A percentile compares a stretch with the other conserved stretches of the same genome.
Conservation (phyloP, 805 yeast species). For the Ogataea paraovalis region DNA sequence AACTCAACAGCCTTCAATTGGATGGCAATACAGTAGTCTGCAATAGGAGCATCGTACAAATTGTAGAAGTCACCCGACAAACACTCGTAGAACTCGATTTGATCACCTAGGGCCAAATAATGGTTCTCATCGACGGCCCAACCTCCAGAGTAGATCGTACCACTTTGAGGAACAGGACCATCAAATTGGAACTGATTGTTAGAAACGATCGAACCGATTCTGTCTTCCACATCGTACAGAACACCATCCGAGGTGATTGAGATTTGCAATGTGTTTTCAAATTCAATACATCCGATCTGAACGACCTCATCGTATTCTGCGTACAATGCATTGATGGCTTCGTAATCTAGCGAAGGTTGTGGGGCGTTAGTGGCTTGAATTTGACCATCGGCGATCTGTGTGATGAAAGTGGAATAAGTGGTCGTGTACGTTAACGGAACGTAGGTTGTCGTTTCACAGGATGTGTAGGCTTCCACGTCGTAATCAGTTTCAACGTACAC, state of each 20-base stretch:
- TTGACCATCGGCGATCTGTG: conserved; percentile 47
- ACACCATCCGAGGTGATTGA: conserved; percentile 32
- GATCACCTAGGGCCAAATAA: conserved; percentile 46
- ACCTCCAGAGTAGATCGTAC: conserved; percentile 48
- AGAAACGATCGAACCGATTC: conserved; percentile 57
- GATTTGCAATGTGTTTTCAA: conserved; percentile 39
- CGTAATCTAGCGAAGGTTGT: background rate
- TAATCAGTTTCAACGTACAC: background rate
- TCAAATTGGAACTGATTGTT: conserved; percentile 63
- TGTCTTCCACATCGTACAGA: conserved; percentile 43
- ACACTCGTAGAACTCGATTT: conserved; percentile 48
- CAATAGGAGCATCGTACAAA: conserved; percentile 46
- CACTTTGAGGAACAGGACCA: conserved; percentile 62
- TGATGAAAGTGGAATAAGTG: conserved; percentile 19
- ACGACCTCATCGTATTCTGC: background rate
- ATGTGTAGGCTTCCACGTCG: background rate
- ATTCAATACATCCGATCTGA: background rate
- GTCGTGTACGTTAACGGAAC: background rate
- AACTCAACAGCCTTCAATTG: conserved; percentile 36
- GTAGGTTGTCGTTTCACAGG: background rate
- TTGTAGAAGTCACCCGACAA: conserved; percentile 54
- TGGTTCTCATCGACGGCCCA: conserved; percentile 43
- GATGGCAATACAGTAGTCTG: conserved; percentile 43
- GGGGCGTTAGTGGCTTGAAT: conserved; percentile 37
- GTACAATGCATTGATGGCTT: conserved; percentile 23